Conservation (phyloP, 208 protist species). For the Leishmania tropica region DNA sequence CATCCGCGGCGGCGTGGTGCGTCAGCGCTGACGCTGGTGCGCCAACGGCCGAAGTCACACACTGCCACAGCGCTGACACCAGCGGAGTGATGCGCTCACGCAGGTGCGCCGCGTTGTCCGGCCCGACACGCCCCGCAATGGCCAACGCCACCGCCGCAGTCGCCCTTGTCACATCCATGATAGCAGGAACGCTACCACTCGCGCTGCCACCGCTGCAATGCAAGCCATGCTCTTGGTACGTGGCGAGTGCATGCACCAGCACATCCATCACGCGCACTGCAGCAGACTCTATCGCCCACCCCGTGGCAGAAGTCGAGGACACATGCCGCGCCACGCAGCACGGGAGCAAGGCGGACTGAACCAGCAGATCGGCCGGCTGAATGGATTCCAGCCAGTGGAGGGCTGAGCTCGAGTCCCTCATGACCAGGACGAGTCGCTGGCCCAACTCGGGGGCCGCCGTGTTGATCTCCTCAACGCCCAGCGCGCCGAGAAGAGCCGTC, state of each 20-base stretch:
- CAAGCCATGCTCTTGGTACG: not conserved
- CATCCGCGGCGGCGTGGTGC: slow-evolving; percentile 7
- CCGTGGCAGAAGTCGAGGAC: not conserved
- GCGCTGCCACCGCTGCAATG: not conserved
- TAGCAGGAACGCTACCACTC: not conserved
- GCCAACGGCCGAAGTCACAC: not conserved
- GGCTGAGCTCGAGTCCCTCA: slow-evolving; percentile 5
- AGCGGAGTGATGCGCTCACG: slow-evolving; percentile 7
- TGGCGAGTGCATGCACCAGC: slow-evolving; percentile 19
- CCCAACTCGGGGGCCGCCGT: not conserved
- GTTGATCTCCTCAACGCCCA: slow-evolving; percentile 12
- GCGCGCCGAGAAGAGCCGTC: slow-evolving; percentile 35
- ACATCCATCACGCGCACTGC: slow-evolving; percentile 9
- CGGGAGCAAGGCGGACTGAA: slow-evolving; percentile 36
- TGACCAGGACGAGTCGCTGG: slow-evolving; percentile 20
- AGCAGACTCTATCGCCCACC: not conserved
- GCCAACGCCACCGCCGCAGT: slow-evolving; percentile 6
- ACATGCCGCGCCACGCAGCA: slow-evolving; percentile 30
- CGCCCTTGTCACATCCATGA: slow-evolving; percentile 17
- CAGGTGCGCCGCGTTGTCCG: not conserved
- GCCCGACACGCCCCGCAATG: not conserved
- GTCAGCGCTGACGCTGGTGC: not conserved
- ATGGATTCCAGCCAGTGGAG: slow-evolving; percentile 17
- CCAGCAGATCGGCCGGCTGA: slow-evolving; percentile 7
- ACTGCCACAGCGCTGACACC: slow-evolving; percentile 13